Conservation (phyloP, 768 basidiomycete species). For the Hypholoma fasciculare region DNA sequence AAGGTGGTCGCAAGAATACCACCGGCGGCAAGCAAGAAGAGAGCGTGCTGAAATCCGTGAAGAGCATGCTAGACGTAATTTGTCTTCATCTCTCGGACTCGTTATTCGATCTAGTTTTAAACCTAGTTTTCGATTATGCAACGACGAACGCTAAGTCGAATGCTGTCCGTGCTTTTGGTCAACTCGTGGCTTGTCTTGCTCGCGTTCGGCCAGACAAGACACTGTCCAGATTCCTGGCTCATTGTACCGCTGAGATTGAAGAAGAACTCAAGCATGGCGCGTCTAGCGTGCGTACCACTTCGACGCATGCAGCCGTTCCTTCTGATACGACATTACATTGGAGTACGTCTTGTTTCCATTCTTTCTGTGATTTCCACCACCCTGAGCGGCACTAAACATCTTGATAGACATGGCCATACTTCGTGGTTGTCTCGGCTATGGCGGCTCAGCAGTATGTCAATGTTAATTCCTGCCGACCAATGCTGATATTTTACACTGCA, state of each 20-base stretch:
- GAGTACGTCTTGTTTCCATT: slow-evolving; percentile 52
- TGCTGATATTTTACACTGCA: slow-evolving; percentile 22
- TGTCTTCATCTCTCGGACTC: slow-evolving; percentile 77
- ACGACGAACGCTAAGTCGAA: slow-evolving; percentile 91
- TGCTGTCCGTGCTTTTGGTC: slow-evolving; percentile 87
- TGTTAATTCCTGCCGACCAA: not conserved
- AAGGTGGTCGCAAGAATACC: slow-evolving; percentile 83
- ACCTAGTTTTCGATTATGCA: slow-evolving; percentile 82
- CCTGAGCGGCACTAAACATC: not conserved
- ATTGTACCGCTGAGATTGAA: slow-evolving; percentile 74
- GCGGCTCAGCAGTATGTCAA: slow-evolving; percentile 57
- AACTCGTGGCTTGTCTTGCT: slow-evolving; percentile 83
- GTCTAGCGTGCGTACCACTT: slow-evolving; percentile 81
- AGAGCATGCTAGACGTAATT: slow-evolving; percentile 78
- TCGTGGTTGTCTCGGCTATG: slow-evolving; percentile 79
- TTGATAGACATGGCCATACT: slow-evolving; percentile 74
- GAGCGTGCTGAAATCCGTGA: slow-evolving; percentile 72
- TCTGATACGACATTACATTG: slow-evolving; percentile 92
- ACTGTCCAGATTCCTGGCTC: slow-evolving; percentile 77
- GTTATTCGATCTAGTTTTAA: slow-evolving; percentile 83
- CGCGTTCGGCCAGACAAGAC: slow-evolving; percentile 75
- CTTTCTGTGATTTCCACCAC: not conserved
- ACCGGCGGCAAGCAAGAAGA: slow-evolving; percentile 88
- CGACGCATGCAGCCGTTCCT: slow-evolving; percentile 68
- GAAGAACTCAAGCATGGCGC: slow-evolving; percentile 90